Percentiles rank a stretch among this genome's conserved stretches.
These are phyloP conservation scores for Elongisporangium prolatum DNA, from an alignment of 352 stramenopile genomes.

Conservation along the genomic window DNA sequence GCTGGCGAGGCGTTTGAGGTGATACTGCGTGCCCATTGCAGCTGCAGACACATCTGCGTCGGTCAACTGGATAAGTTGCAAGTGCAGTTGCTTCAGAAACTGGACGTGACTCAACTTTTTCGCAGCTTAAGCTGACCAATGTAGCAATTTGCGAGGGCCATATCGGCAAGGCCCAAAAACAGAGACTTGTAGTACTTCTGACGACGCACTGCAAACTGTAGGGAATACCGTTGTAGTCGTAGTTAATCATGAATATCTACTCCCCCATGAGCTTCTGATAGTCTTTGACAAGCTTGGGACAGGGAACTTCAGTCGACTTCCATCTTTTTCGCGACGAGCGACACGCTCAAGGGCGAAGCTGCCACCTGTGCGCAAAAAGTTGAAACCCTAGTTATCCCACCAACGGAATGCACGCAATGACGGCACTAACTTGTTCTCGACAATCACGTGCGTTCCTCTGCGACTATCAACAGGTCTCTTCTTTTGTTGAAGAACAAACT, in stretches of 20 bases:
- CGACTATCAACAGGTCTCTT: constrained; percentile 6
- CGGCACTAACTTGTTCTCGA: background rate
- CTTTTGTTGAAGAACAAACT: constrained; percentile 9
- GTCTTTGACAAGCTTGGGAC: constrained; percentile 7
- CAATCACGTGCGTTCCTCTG: constrained; percentile 2
- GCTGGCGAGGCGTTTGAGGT: too few species aligned
- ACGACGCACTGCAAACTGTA: too few species aligned
- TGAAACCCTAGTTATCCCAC: constrained; percentile 6
- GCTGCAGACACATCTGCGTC: too few species aligned
- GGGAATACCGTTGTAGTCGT: too few species aligned
- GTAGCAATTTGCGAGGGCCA: too few species aligned
- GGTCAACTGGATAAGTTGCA: too few species aligned
- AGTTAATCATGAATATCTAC: constrained; percentile 7
- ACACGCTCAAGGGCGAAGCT: constrained; percentile 5
- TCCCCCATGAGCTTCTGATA: constrained; percentile 10
- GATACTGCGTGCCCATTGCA: too few species aligned
- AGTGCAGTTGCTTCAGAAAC: too few species aligned
- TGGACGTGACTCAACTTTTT: too few species aligned
- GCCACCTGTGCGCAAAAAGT: constrained; percentile 5
- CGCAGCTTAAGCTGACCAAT: too few species aligned
- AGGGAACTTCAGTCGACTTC: constrained; percentile 5
- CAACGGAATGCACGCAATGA: background rate
- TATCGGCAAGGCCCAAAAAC: too few species aligned
- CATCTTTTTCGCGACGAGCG: constrained; percentile 5
- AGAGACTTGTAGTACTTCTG: too few species aligned